Evolutionary conservation across 169 alveolate genomes (phyloP).

Genomic region (Cryptosporidium xiaoi): DNA sequence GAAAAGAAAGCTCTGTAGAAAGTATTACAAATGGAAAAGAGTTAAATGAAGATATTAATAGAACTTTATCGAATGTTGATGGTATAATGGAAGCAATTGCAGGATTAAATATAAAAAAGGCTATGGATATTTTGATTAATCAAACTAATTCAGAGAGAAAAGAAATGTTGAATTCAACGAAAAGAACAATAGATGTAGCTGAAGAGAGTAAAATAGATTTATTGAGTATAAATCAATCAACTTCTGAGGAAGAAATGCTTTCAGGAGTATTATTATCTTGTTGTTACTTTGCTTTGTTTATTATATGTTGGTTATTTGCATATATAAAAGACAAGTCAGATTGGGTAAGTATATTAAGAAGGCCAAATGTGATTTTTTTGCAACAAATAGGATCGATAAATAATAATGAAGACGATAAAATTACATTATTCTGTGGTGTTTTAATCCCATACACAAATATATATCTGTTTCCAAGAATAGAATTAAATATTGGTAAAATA

Average conservation of each 20-base stretch:
- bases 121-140: neutral
- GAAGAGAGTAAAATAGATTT: slow-evolving; percentile 6
- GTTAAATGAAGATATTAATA: neutral
- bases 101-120: slow-evolving; percentile 21
- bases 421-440: slow-evolving; percentile 7
- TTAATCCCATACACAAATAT: slow-evolving; percentile 29
- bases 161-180: neutral
- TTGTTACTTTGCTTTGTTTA: slow-evolving; percentile 44
- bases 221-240: slow-evolving; percentile 30
- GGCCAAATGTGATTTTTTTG: slow-evolving; percentile 34
- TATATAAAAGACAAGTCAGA: slow-evolving; percentile 43
- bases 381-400: slow-evolving; percentile 38
- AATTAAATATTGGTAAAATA: slow-evolving; percentile 40
- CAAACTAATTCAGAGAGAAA: neutral
- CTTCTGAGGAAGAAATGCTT: slow-evolving; percentile 66
- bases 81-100: neutral
- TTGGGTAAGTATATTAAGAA: slow-evolving; percentile 46
- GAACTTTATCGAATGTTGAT: slow-evolving; percentile 10
- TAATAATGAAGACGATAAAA: slow-evolving; percentile 1
- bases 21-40: neutral
- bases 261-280: slow-evolving; percentile 49
- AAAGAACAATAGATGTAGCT: neutral
- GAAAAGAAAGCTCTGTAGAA: neutral
- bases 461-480: slow-evolving; percentile 14
- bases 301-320: slow-evolving; percentile 58